These are phyloP conservation scores for Ustilago curta DNA, from an alignment of 1,284 basidiomycete species.

Conservation along the genomic window DNA sequence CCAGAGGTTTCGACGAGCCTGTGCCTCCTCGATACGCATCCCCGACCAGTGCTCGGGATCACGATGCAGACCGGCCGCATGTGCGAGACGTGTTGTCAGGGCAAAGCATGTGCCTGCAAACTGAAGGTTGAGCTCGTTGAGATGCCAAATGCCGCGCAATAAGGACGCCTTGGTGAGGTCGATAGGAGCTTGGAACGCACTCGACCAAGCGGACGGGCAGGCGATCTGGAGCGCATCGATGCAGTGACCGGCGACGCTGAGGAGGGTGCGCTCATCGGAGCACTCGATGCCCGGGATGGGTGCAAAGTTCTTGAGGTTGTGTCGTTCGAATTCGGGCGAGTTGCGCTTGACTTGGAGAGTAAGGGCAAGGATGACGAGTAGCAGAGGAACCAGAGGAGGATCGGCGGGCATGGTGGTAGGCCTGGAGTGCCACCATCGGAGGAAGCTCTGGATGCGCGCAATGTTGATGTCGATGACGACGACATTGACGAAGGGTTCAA, in stretches of 20 bases:
- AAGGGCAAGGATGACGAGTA: constrained; percentile 62
- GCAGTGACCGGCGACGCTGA: constrained; percentile 58
- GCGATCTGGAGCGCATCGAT: constrained; percentile 59
- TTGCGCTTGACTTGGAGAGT: constrained; percentile 56
- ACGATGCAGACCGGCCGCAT: constrained; percentile 60
- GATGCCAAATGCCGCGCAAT: constrained; percentile 61
- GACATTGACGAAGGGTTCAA: constrained; percentile 57
- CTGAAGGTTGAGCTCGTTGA: constrained; percentile 59
- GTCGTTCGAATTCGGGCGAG: constrained; percentile 35
- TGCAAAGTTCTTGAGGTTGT: constrained; percentile 32
- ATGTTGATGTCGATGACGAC: constrained; percentile 59
- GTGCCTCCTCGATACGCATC: constrained; percentile 59
- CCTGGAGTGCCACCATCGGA: constrained; percentile 61
- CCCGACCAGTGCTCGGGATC: constrained; percentile 58
- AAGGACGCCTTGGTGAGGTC: constrained; percentile 60
- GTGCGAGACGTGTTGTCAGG: constrained; percentile 53
- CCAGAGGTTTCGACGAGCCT: constrained; percentile 57
- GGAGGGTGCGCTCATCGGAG: constrained; percentile 54
- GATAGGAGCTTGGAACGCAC: constrained; percentile 59
- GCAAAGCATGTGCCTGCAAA: constrained; percentile 61
- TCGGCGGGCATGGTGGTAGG: constrained; percentile 62
- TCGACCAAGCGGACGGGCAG: constrained; percentile 59
- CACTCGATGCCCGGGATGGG: constrained; percentile 42
- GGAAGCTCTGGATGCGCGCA: constrained; percentile 56
- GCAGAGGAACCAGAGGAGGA: constrained; percentile 57